Evolutionary conservation across 768 basidiomycete genomes (phyloP).

Genomic region (Rhodotorula diobovata): DNA sequence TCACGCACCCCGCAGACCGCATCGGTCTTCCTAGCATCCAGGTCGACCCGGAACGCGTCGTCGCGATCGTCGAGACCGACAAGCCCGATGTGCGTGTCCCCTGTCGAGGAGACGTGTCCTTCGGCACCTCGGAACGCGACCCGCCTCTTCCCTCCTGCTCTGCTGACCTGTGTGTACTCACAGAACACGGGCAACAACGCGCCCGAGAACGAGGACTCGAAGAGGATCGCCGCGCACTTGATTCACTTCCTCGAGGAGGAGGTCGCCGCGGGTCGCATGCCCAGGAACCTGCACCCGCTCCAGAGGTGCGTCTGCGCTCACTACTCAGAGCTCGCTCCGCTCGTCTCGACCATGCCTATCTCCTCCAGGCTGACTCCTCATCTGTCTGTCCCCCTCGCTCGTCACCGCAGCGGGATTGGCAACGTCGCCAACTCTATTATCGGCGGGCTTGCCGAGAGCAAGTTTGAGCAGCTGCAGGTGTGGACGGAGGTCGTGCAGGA

Average conservation of each 20-base stretch:
- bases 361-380: background rate
- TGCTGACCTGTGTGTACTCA: too few species aligned
- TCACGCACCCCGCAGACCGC: conserved; percentile 39
- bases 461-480: conserved; percentile 42
- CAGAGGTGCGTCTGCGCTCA: conserved; percentile 17
- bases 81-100: conserved; percentile 34
- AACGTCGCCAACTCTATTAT: conserved; percentile 44
- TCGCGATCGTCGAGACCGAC: conserved; percentile 43
- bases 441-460: conserved; percentile 37
- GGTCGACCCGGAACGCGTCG: conserved; percentile 43
- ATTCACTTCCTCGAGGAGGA: conserved; percentile 44
- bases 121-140: too few species aligned
- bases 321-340: too few species aligned
- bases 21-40: conserved; percentile 42
- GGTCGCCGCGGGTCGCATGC: conserved; percentile 41
- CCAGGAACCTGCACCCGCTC: conserved; percentile 42
- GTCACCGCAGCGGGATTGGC: conserved; percentile 42
- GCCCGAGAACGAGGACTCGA: conserved; percentile 37
- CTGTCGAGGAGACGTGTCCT: too few species aligned
- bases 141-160: background rate
- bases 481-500: conserved; percentile 45
- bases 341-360: too few species aligned
- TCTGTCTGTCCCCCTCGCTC: background rate
- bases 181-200: conserved; percentile 41
- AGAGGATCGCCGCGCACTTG: conserved; percentile 41